Percentiles rank a stretch among this genome's conserved stretches.
These are phyloP conservation scores for Pythium oligandrum DNA, from an alignment of 352 stramenopile genomes.

Conservation along the genomic window DNA sequence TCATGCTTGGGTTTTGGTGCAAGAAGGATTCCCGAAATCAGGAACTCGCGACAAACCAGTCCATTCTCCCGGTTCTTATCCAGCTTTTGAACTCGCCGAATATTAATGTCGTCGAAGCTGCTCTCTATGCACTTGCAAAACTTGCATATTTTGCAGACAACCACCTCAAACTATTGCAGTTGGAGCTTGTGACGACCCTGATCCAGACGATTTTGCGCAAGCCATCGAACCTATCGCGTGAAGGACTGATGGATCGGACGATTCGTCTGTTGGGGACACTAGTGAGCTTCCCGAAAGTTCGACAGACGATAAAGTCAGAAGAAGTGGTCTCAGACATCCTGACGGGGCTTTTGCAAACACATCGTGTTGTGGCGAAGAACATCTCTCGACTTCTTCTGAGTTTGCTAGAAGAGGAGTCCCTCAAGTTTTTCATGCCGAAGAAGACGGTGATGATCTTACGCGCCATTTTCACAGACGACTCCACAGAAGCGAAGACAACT, in stretches of 20 bases:
- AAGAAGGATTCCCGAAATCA: constrained; percentile 44
- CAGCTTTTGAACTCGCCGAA: constrained; percentile 62
- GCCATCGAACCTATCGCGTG: constrained; percentile 29
- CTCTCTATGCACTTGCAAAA: constrained; percentile 59
- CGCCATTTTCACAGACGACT: constrained; percentile 41
- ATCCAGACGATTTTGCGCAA: constrained; percentile 44
- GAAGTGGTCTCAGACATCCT: constrained; percentile 70
- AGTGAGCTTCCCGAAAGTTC: constrained; percentile 42
- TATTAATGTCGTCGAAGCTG: constrained; percentile 49
- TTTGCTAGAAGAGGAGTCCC: constrained; percentile 64
- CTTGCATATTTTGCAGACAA: constrained; percentile 60
- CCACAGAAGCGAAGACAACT: constrained; percentile 37
- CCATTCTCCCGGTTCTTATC: constrained; percentile 41
- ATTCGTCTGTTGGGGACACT: constrained; percentile 63
- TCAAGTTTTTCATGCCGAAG: constrained; percentile 81
- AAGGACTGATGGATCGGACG: constrained; percentile 51
- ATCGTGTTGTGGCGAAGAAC: constrained; percentile 57
- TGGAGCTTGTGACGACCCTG: constrained; percentile 53
- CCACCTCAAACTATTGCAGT: constrained; percentile 51
- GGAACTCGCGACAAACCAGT: constrained; percentile 35
- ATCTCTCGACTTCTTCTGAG: constrained; percentile 46
- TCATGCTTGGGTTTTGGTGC: constrained; percentile 58
- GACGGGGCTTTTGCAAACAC: constrained; percentile 53
- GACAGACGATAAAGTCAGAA: constrained; percentile 58
- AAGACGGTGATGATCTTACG: constrained; percentile 65